Conservation (phyloP, 352 stramenopile genomes). For the Thraustotheca clavata region DNA sequence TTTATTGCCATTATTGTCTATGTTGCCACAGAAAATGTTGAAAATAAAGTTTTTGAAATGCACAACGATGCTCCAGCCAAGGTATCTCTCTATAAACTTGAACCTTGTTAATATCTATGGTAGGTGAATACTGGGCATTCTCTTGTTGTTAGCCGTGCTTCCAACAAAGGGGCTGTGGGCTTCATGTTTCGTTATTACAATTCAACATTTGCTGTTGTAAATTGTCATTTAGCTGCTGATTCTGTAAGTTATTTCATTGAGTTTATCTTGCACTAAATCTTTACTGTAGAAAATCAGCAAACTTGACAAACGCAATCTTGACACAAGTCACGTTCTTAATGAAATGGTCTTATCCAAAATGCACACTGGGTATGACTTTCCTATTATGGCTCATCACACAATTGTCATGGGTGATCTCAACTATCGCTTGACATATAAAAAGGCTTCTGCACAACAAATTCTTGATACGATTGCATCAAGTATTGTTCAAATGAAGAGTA, state of each 20-base stretch:
- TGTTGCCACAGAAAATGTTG: constrained; percentile 52
- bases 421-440: constrained; percentile 59
- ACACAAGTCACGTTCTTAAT: constrained; percentile 74
- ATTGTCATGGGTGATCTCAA: constrained; percentile 89
- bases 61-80: constrained; percentile 35
- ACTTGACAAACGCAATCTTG: constrained; percentile 66
- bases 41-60: constrained; percentile 58
- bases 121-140: constrained; percentile 75
- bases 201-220: constrained; percentile 79
- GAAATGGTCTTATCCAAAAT: constrained; percentile 73
- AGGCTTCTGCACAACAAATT: constrained; percentile 4
- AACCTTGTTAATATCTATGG: constrained; percentile 27
- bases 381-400: constrained; percentile 74
- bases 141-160: constrained; percentile 60
- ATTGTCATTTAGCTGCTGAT: constrained; percentile 83
- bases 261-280: not conserved
- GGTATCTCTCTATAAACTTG: not conserved
- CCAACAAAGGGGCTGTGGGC: constrained; percentile 87
- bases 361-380: constrained; percentile 78
- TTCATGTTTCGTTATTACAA: constrained; percentile 84
- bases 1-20: constrained; percentile 84
- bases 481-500: not conserved
- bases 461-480: constrained; percentile 4
- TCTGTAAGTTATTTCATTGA: constrained; percentile 24
- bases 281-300: constrained; percentile 34